A percentile compares a stretch with the other conserved stretches of the same genome.
These are phyloP conservation scores for Tetragonia tetragonoides DNA, from an alignment of 148 eudicot genomes.

Conservation along the genomic window DNA sequence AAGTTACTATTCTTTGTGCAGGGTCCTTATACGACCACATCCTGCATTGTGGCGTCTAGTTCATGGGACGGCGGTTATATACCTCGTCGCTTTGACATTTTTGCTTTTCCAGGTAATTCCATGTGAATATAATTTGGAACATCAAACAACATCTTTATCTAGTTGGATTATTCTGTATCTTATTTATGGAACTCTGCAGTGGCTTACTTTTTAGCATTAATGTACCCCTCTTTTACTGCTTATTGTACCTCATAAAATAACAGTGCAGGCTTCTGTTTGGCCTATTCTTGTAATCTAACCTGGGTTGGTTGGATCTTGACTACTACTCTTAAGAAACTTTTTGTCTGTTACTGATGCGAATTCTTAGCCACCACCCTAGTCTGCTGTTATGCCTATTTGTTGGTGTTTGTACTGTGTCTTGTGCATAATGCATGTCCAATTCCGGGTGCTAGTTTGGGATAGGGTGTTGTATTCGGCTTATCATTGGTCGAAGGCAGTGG, in stretches of 20 bases:
- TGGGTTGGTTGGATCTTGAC: neutral
- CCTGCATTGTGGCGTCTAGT: conserved; percentile 99
- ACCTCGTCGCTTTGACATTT: conserved; percentile 92
- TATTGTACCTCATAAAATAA: neutral
- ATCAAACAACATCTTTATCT: neutral
- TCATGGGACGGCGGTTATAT: conserved; percentile 96
- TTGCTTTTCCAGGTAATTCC: conserved; percentile 84
- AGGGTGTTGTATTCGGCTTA: too few species aligned
- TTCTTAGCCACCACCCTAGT: neutral
- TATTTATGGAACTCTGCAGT: neutral
- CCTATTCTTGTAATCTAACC: neutral
- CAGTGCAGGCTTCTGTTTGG: neutral
- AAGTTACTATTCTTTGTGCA: conserved; percentile 28
- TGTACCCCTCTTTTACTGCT: neutral
- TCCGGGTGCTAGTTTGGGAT: too few species aligned
- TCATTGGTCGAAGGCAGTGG: too few species aligned
- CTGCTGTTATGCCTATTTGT: too few species aligned
- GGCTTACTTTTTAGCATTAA: neutral
- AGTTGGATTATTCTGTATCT: neutral
- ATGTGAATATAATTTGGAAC: neutral
- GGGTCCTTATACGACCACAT: conserved; percentile 92
- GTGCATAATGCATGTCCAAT: too few species aligned
- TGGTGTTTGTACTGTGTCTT: too few species aligned
- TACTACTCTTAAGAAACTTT: neutral
- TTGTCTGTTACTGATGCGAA: neutral